Evolutionary conservation across 2,329 filamentous ascomycete species (phyloP).

Genomic region (Penicillium sp.): DNA sequence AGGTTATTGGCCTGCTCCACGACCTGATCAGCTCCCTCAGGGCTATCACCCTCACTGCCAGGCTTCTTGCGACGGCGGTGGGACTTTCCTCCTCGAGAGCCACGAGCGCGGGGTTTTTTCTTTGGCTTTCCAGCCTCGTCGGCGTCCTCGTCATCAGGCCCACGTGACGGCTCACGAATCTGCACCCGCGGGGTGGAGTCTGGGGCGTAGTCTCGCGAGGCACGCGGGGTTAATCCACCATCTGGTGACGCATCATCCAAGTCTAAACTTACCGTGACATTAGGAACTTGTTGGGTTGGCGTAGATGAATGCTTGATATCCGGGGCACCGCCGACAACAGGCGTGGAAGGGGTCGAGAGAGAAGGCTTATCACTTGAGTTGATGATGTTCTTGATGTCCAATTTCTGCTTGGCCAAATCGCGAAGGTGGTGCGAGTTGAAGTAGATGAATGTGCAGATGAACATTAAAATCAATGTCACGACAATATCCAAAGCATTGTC

Average conservation of each 20-base stretch:
- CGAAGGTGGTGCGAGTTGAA: slow-evolving; percentile 45
- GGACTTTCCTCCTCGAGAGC: slow-evolving; percentile 70
- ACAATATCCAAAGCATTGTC: slow-evolving; percentile 48
- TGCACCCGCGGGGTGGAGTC: slow-evolving; percentile 38
- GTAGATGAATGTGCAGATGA: slow-evolving; percentile 45
- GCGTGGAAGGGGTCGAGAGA: slow-evolving; percentile 42
- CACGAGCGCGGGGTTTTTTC: slow-evolving; percentile 65
- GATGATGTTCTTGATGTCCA: slow-evolving; percentile 48
- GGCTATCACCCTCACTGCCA: slow-evolving; percentile 53
- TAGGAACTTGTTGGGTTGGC: slow-evolving; percentile 23
- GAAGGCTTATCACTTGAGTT: slow-evolving; percentile 39
- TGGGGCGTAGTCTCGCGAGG: slow-evolving; percentile 22
- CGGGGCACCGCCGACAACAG: slow-evolving; percentile 28
- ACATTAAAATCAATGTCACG: slow-evolving; percentile 41
- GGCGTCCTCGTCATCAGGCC: slow-evolving; percentile 35
- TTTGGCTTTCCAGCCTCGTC: slow-evolving; percentile 54
- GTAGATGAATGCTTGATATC: slow-evolving; percentile 31
- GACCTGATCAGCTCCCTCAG: slow-evolving; percentile 60
- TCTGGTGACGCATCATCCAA: slow-evolving; percentile 22
- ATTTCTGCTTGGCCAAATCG: slow-evolving; percentile 45
- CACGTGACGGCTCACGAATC: slow-evolving; percentile 42
- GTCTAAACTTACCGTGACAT: slow-evolving; percentile 36
- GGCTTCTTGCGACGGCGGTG: slow-evolving; percentile 56
- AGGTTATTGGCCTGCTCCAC: slow-evolving; percentile 56
- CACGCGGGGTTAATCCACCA: slow-evolving; percentile 33